Evolutionary conservation across 139 green algal genomes (phyloP).

Genomic region (Chlorella sp.): DNA sequence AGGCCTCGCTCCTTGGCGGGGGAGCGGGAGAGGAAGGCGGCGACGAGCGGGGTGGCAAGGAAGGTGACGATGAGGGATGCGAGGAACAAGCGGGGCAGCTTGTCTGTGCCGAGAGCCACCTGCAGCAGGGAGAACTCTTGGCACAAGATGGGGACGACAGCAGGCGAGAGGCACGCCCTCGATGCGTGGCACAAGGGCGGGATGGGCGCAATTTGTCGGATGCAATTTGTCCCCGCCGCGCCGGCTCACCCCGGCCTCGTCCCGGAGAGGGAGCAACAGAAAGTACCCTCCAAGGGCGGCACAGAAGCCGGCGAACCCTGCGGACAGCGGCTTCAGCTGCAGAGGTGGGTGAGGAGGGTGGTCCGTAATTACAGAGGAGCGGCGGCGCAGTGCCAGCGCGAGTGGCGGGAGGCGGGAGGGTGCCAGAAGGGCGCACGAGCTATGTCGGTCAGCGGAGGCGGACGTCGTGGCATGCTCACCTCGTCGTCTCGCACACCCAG

Average conservation of each 20-base stretch:
- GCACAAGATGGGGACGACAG: too few species aligned
- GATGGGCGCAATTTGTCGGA: too few species aligned
- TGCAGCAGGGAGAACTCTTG: too few species aligned
- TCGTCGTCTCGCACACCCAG: neutral
- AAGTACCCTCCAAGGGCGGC: constrained; percentile 62
- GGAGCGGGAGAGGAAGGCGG: constrained; percentile 40
- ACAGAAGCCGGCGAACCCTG: neutral
- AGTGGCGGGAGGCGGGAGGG: neutral
- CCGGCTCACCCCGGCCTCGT: constrained; percentile 69
- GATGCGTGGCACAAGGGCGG: too few species aligned
- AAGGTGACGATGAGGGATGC: constrained; percentile 47
- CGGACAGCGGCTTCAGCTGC: neutral
- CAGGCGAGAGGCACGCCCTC: too few species aligned
- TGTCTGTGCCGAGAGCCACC: constrained; percentile 55
- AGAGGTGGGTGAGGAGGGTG: too few species aligned
- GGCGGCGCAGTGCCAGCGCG: neutral
- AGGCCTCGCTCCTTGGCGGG: constrained; percentile 46
- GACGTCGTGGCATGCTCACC: neutral
- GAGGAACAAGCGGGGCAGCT: constrained; percentile 52
- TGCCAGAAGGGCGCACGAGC: neutral
- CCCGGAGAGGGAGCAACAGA: constrained; percentile 74
- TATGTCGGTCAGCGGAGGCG: too few species aligned
- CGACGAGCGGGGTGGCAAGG: constrained; percentile 41
- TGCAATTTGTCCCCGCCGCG: too few species aligned
- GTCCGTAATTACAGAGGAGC: neutral